Conservation (phyloP, 371 early-diverging fungal species). For the Blastocladiella emersonii region DNA sequence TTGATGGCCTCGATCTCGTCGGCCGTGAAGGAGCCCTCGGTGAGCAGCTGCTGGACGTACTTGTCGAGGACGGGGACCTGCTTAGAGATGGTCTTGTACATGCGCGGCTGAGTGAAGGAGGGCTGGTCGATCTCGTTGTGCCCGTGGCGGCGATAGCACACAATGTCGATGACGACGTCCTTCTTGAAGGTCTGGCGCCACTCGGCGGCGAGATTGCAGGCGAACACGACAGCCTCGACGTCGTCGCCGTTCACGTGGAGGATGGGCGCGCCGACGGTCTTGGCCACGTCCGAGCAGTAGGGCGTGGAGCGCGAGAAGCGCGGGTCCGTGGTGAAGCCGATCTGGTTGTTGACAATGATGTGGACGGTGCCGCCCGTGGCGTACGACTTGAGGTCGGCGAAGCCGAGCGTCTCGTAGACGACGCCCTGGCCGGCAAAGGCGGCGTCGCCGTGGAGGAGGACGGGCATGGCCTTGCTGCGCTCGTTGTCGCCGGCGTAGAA, state of each 20-base stretch:
- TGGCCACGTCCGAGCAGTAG: constrained; percentile 94
- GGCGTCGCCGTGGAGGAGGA: constrained; percentile 94
- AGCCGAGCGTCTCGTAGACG: constrained; percentile 91
- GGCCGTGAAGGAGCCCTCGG: constrained; percentile 67
- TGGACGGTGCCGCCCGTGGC: constrained; percentile 93
- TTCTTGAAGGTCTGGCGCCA: constrained; percentile 91
- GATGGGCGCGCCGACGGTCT: constrained; percentile 87
- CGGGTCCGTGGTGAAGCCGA: constrained; percentile 96
- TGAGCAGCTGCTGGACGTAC: constrained; percentile 64
- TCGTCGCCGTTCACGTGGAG: constrained; percentile 97
- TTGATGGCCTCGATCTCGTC: constrained; percentile 72
- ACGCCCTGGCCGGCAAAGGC: constrained; percentile 95
- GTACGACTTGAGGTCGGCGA: constrained; percentile 86
- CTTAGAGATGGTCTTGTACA: constrained; percentile 82
- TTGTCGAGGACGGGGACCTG: constrained; percentile 67
- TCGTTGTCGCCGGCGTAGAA: constrained; percentile 75
- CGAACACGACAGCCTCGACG: constrained; percentile 86
- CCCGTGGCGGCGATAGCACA: constrained; percentile 92
- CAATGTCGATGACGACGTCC: constrained; percentile 90
- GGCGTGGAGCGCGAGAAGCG: constrained; percentile 87
- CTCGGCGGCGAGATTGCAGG: constrained; percentile 84
- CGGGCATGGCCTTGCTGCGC: constrained; percentile 67
- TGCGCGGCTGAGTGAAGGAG: constrained; percentile 91
- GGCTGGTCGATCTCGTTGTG: constrained; percentile 98
- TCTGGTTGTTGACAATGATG: constrained; percentile 96